phyloP scores from a whole-genome alignment of 176 grass and related monocot species.

The Oryza nivara region DNA sequence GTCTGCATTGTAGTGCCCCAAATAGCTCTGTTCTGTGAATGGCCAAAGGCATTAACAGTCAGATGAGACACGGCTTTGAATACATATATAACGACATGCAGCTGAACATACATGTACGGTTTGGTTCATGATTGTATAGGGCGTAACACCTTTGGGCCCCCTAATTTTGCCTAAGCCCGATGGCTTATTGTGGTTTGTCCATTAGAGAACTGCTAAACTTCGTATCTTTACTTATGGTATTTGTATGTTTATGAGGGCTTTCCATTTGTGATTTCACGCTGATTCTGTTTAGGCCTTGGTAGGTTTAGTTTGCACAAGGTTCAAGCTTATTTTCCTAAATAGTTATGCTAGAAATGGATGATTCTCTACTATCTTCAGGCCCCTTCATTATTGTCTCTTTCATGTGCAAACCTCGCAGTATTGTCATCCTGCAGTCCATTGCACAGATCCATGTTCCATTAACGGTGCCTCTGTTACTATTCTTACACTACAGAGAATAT shows the following conservation, averaged over 20 bases:
- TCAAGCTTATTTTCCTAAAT: not conserved
- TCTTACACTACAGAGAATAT: not conserved
- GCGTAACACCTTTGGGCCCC: not conserved
- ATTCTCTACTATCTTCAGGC: not conserved
- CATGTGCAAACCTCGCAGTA: not conserved
- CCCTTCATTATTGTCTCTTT: not conserved
- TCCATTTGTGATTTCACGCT: not conserved
- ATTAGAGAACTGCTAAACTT: not conserved
- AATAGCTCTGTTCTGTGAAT: conserved; percentile 13
- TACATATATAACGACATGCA: not conserved
- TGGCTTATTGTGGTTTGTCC: conserved; percentile 2
- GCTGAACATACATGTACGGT: not conserved
- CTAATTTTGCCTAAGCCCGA: not conserved
- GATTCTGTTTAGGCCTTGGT: not conserved
- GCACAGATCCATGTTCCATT: conserved; percentile 2
- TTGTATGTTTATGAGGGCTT: not conserved
- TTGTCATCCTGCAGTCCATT: not conserved
- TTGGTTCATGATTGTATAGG: not conserved
- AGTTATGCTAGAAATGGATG: not conserved
- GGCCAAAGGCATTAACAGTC: not conserved
- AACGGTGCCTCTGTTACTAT: not conserved
- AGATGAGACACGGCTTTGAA: not conserved
- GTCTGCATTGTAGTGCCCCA: conserved; percentile 3
- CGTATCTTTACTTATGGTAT: not conserved
- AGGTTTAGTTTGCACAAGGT: conserved; percentile 1